Evolutionary conservation across 306 rosid genomes (phyloP).

Genomic region (Cucurbita ficifolia): DNA sequence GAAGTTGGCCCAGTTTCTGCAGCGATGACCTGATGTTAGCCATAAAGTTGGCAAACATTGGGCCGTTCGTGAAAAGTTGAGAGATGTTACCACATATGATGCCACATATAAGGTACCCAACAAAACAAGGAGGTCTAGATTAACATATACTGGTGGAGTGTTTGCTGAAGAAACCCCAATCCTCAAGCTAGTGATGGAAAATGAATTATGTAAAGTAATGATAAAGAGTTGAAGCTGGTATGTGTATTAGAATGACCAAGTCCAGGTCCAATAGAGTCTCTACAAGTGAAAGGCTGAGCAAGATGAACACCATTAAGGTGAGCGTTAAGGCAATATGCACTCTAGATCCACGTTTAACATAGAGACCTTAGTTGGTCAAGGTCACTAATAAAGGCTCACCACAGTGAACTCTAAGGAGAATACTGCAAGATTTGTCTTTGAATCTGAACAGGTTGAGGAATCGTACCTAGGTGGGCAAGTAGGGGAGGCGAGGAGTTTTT

Average conservation of each 20-base stretch:
- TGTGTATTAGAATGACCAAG: neutral
- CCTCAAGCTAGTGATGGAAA: neutral
- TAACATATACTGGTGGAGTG: neutral
- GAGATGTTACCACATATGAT: neutral
- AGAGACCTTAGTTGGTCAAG: neutral
- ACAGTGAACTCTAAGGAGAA: neutral
- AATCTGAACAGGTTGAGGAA: neutral
- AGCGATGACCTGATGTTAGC: neutral
- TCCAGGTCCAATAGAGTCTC: neutral
- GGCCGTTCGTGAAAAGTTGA: neutral
- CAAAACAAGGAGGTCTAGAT: neutral
- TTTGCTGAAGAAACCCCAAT: neutral
- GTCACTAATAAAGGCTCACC: neutral
- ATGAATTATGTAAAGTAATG: neutral
- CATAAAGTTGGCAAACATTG: neutral
- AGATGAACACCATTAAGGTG: neutral
- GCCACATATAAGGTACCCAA: neutral
- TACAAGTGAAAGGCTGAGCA: neutral
- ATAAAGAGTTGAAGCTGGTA: neutral
- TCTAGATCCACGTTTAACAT: neutral
- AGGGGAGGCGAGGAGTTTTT: neutral
- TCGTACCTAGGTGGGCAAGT: neutral
- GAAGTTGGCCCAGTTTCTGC: neutral
- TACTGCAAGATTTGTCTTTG: neutral
- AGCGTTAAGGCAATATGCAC: neutral